phyloP scores from a whole-genome alignment of 2,329 filamentous ascomycete genomes.

The Pseudogymnoascus sp. region DNA sequence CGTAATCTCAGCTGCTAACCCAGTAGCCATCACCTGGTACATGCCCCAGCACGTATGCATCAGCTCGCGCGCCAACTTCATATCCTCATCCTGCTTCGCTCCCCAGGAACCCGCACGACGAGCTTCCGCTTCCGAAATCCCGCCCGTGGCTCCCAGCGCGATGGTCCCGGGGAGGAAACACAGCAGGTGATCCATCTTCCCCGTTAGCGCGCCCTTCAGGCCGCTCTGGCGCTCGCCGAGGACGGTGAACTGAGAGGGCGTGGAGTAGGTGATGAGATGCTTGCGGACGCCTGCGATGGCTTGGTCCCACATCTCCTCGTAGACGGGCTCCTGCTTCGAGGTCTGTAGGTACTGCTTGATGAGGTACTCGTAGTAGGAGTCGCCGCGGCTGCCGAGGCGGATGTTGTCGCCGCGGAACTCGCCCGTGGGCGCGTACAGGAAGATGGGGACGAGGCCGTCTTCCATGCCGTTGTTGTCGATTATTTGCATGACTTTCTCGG shows the following conservation, averaged over 20 bases:
- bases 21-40: constrained; percentile 84
- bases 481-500: constrained; percentile 83
- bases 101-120: constrained; percentile 65
- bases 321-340: constrained; percentile 73
- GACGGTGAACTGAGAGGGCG: constrained; percentile 72
- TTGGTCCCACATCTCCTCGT: constrained; percentile 89
- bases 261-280: constrained; percentile 83
- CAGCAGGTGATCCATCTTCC: constrained; percentile 97
- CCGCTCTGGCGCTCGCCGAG: constrained; percentile 78
- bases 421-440: constrained; percentile 70
- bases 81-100: constrained; percentile 73
- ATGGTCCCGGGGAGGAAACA: constrained; percentile 98
- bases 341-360: constrained; percentile 98
- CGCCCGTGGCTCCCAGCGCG: constrained; percentile 76
- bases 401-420: constrained; percentile 78
- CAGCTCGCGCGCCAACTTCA: constrained; percentile 77
- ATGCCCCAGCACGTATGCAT: constrained; percentile 98
- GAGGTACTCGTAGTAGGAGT: constrained; percentile 98
- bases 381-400: constrained; percentile 82
- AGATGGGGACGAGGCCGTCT: constrained; percentile 87
- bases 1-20: constrained; percentile 88
- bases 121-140: constrained; percentile 65
- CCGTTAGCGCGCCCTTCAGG: constrained; percentile 53
- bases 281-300: constrained; percentile 78
- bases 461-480: constrained; percentile 72